Evolutionary conservation across 2,329 filamentous ascomycete genomes (phyloP).

Genomic region (Westerdykella sp.): DNA sequence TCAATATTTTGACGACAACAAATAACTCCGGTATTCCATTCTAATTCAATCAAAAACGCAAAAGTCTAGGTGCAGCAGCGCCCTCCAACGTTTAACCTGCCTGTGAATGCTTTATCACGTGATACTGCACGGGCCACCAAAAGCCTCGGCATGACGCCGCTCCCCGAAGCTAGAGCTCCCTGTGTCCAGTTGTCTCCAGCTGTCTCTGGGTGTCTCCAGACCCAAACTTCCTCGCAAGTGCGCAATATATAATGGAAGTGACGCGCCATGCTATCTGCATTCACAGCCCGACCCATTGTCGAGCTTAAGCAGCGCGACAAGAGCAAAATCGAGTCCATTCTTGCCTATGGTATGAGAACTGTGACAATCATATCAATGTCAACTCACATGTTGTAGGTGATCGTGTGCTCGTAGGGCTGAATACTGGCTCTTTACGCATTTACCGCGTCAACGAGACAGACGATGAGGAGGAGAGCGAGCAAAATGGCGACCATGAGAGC

Average conservation of each 20-base stretch:
- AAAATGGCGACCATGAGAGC: slow-evolving; percentile 35
- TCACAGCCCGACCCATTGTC: slow-evolving; percentile 91
- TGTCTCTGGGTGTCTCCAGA: no score
- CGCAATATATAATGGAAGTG: background rate
- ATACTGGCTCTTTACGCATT: slow-evolving; percentile 79
- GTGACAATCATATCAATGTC: background rate
- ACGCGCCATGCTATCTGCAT: slow-evolving; percentile 79
- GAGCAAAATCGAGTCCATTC: slow-evolving; percentile 91
- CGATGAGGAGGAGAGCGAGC: slow-evolving; percentile 27
- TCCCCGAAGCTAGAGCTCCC: background rate
- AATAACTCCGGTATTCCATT: no score
- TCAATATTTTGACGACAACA: no score
- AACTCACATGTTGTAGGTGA: slow-evolving; percentile 55
- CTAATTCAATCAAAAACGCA: no score
- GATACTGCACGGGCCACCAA: slow-evolving; percentile 9
- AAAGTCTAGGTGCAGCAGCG: no score
- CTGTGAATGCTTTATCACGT: slow-evolving; percentile 8
- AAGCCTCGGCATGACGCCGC: background rate
- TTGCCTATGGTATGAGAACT: slow-evolving; percentile 66
- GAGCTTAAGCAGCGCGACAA: slow-evolving; percentile 95
- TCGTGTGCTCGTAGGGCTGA: slow-evolving; percentile 83
- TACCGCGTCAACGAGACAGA: slow-evolving; percentile 76
- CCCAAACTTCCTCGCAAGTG: no score
- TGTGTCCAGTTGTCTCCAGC: background rate
- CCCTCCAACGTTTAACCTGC: no score